These are phyloP conservation scores for Claviceps purpurea DNA, from an alignment of 2,329 filamentous ascomycete species.

Conservation along the genomic window DNA sequence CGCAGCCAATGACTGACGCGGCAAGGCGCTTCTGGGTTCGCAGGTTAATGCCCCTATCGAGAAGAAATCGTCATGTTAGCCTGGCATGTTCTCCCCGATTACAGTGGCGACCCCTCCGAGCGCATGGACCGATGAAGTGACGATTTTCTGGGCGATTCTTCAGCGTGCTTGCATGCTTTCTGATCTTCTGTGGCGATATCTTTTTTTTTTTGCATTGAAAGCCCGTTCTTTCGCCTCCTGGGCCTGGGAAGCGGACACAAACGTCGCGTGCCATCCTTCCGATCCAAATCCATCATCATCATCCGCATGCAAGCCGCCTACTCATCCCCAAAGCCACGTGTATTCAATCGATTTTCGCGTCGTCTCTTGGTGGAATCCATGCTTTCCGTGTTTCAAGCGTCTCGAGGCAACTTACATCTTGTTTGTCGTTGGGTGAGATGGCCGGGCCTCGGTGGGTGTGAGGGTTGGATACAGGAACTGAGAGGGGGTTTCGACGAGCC, in stretches of 20 bases:
- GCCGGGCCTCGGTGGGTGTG: slow-evolving; percentile 26
- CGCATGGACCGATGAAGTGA: neutral
- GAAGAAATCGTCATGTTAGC: slow-evolving; percentile 14
- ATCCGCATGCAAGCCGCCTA: slow-evolving; percentile 2
- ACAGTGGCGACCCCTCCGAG: neutral
- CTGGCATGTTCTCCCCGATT: neutral
- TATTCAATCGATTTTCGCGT: slow-evolving; percentile 4
- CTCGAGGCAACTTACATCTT: slow-evolving; percentile 27
- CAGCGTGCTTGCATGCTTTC: slow-evolving; percentile 1
- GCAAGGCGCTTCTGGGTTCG: slow-evolving; percentile 99
- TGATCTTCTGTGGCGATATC: neutral
- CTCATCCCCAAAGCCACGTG: slow-evolving; percentile 1
- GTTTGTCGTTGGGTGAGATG: slow-evolving; percentile 28
- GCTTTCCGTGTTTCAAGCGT: neutral
- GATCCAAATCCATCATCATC: neutral
- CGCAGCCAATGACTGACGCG: slow-evolving; percentile 95
- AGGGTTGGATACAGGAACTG: slow-evolving; percentile 19
- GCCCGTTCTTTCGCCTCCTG: neutral
- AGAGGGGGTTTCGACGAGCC: slow-evolving; percentile 27
- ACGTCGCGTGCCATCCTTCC: neutral
- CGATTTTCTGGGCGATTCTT: neutral
- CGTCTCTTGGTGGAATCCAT: neutral
- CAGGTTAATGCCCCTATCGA: slow-evolving; percentile 78
- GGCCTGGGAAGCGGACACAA: neutral
- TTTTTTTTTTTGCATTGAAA: neutral